Base-by-base conservation (phyloP, 768 basidiomycete species). In the Podaxis mareebaensis region DNA sequence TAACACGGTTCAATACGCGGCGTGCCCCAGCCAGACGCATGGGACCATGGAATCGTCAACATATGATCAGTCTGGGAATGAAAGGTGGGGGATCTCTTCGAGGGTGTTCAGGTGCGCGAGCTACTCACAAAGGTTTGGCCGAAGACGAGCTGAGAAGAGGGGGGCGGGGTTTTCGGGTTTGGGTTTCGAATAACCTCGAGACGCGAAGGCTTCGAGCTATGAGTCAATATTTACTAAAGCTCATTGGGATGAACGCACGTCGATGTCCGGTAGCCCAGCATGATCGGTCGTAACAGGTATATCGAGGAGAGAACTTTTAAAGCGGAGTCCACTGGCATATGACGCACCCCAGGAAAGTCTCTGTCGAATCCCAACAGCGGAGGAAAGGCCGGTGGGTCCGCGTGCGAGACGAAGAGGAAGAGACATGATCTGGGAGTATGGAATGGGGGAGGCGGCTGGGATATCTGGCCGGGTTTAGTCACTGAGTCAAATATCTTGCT, bases 1-100 rank as follows among this genome's bases (percentile, higher is more conserved):
- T 67, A 66, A 92, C 93, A 96, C 63, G 95, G 93, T 68, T 83
- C 80, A 65, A 98, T 96, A 69, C 86, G 79, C 2, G 95, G 95
- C 1, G 80, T 73, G 22, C 85, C 90, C 95, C 96, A 98, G 17
- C 96, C 96, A 44, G 81, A 79, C 24, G 78, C 71, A 3, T 80
- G 77, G 63, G 83, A 79, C 95, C 95, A 96, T 74, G 88, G 77
- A 77, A 88, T 85, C 44, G 82, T 87, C 44, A 95, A 74, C 93
- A 95, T 95, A 73, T 95, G 93, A 75, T 95, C 90, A 51, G 91
- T 91, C 90, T 90, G 67, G 55, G 66, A 53, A 13, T 30, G 39
- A 33, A 12, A 59, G 52, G 52, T 63, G 58, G n/a, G n/a, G 57
- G 44, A 58, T 36, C 60, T 58, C 57, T 33, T 64, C 13, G 60